A percentile compares a stretch with the other conserved stretches of the same genome.
Evolutionary conservation across 2,329 filamentous ascomycete genomes (phyloP).

Genomic region (Venturia nashicola): DNA sequence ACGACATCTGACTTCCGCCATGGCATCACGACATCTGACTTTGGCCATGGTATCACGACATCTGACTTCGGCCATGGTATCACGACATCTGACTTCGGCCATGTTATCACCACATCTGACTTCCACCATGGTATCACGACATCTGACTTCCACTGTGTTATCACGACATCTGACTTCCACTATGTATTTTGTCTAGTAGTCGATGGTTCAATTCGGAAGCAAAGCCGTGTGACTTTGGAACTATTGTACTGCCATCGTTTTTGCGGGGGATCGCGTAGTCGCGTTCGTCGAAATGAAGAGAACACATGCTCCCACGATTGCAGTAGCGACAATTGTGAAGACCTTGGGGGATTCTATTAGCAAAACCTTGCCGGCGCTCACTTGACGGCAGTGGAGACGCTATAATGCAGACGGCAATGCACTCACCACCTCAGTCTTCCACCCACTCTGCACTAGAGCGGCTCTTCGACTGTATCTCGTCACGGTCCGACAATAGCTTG

Average conservation of each 20-base stretch:
- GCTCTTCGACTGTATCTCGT: constrained; percentile 66
- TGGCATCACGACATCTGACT: not conserved
- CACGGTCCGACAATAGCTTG: constrained; percentile 77
- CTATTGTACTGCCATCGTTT: not conserved
- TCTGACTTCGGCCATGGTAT: not conserved
- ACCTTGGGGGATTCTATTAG: constrained; percentile 11
- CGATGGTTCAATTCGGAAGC: not conserved
- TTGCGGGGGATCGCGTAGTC: not conserved
- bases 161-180: not conserved
- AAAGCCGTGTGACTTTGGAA: not conserved
- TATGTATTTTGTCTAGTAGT: not conserved
- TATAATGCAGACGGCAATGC: not conserved
- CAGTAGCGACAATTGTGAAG: constrained; percentile 27
- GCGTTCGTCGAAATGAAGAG: constrained; percentile 29
- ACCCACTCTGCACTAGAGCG: constrained; percentile 84
- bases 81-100: not conserved
- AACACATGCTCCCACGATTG: constrained; percentile 29
- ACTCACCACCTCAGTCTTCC: constrained; percentile 73
- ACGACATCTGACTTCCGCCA: no score
- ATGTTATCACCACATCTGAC: not conserved
- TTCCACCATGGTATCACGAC: not conserved
- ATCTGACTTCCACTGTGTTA: not conserved
- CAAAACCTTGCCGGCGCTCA: not conserved
- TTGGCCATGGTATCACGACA: not conserved
- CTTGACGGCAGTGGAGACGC: not conserved